Evolutionary conservation across 2,329 filamentous ascomycete genomes (phyloP), one percentile per base, ranked within the genome.

Genomic region (Colletotrichum euphorbiae): DNA sequence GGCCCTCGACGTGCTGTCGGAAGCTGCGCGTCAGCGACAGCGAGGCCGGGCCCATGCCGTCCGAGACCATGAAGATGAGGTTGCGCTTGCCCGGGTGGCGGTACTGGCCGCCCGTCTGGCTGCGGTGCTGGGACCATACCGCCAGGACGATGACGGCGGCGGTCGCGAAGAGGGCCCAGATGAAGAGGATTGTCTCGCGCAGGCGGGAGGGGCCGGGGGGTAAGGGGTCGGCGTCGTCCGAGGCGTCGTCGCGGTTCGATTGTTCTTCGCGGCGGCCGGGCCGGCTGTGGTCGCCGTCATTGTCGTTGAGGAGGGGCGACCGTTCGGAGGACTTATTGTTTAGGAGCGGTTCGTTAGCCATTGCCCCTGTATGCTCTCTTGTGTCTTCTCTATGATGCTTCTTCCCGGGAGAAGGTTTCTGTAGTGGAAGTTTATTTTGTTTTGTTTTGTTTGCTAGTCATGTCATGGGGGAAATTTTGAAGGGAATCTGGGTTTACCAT

Each of bases 61-160:
- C 96, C 0, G 93, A 97, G 42, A 99, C 95, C 96, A 99, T 99
- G 84, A 99, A 98, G 74, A 99, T 91, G 60, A 99, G 85, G 80
- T 98, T 99, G 62, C 93, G 88, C 84, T 98, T 99, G 71, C 62
- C 70, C 69, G 74, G 77, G 65, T 72, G 75, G 9, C 17, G 17
- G 42, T 36, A 66, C 57, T 70, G 75, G 33, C 45, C 33, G 65
- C 56, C 76, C 11, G 83, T 85, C 63, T 85, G 82, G 70, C 89
- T 84, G 73, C 89, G 86, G 78, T 97, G 93, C 75, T 93, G 92
- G 15, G 92, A 80, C 80, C 84, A 84, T n/a, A 96, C 91, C 3
- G 92, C 92, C 19, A 97, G 85, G 36, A 97, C 82, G 72, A 97
- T 89, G 58, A 97, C 90, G 51, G 87, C 87, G 6, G 90, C 88